These are phyloP conservation scores for Pseudotsuga menziesii DNA, from an alignment of 75 land plant genomes.

Conservation along the genomic window DNA sequence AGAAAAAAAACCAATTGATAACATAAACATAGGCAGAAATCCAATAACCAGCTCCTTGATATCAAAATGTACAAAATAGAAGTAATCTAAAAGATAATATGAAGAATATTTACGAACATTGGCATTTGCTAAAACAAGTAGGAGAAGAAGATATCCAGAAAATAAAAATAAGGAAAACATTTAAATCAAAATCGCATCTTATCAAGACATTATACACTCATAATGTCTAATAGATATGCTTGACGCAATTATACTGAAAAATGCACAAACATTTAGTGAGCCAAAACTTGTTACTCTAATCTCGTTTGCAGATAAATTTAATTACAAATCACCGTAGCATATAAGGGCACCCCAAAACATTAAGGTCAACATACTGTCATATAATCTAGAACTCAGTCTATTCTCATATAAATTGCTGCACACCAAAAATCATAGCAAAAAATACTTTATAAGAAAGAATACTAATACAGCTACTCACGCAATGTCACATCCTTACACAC, in stretches of 20 bases:
- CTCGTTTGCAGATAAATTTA: neutral
- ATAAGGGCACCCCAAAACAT: neutral
- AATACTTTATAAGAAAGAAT: neutral
- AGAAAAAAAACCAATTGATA: slow-evolving; percentile 2
- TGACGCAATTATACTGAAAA: neutral
- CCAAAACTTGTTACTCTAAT: neutral
- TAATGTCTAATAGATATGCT: neutral
- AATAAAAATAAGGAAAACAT: neutral
- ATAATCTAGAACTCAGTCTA: neutral
- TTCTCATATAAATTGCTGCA: neutral
- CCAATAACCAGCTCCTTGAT: neutral
- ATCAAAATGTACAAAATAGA: neutral
- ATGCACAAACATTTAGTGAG: neutral
- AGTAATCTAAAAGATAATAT: neutral
- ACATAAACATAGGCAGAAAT: neutral
- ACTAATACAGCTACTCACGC: too few species aligned
- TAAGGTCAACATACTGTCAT: neutral
- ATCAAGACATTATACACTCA: neutral
- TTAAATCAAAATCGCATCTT: neutral
- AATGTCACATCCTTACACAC: too few species aligned
- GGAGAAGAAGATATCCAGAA: neutral
- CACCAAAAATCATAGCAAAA: neutral
- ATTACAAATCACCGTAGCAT: neutral
- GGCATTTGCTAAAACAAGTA: neutral
- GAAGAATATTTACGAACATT: neutral